These are phyloP conservation scores for Globisporangium spiculum DNA, from an alignment of 352 stramenopile species.

Conservation along the genomic window DNA sequence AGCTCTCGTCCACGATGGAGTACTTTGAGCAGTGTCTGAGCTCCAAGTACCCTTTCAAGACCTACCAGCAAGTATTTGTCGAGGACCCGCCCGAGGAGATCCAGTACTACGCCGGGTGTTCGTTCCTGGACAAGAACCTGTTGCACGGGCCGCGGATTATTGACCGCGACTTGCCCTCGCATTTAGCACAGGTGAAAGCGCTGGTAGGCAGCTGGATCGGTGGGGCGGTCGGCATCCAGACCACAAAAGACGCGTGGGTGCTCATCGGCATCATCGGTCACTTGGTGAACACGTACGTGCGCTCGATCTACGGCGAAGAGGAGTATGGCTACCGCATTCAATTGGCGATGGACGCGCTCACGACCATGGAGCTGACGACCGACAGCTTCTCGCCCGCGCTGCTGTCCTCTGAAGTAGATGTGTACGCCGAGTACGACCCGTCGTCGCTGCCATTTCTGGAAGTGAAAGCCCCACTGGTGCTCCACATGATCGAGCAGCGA, in stretches of 20 bases:
- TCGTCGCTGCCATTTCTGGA: constrained; percentile 70
- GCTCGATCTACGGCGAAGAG: constrained; percentile 76
- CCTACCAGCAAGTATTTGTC: constrained; percentile 86
- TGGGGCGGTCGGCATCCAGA: constrained; percentile 75
- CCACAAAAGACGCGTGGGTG: constrained; percentile 85
- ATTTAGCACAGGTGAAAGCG: constrained; percentile 77
- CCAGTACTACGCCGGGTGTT: constrained; percentile 62
- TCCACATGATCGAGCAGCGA: constrained; percentile 89
- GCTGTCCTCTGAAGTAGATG: constrained; percentile 74
- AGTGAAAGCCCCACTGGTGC: constrained; percentile 73
- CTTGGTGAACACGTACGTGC: constrained; percentile 80
- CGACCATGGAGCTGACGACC: constrained; percentile 76
- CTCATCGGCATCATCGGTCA: constrained; percentile 78
- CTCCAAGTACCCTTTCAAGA: constrained; percentile 78
- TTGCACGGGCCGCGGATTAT: constrained; percentile 79
- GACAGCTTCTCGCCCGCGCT: constrained; percentile 63
- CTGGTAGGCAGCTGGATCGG: constrained; percentile 80
- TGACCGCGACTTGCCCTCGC: constrained; percentile 74
- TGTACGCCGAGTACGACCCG: constrained; percentile 82
- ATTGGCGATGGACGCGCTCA: constrained; percentile 80
- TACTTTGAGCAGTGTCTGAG: constrained; percentile 79
- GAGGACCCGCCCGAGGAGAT: constrained; percentile 76
- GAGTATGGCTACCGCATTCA: constrained; percentile 87
- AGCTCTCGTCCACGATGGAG: constrained; percentile 67
- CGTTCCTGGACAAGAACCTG: constrained; percentile 76